A percentile compares a stretch with the other conserved stretches of the same genome.
Conservation (phyloP, 2,329 filamentous ascomycete species). For the Cercospora sesami region DNA sequence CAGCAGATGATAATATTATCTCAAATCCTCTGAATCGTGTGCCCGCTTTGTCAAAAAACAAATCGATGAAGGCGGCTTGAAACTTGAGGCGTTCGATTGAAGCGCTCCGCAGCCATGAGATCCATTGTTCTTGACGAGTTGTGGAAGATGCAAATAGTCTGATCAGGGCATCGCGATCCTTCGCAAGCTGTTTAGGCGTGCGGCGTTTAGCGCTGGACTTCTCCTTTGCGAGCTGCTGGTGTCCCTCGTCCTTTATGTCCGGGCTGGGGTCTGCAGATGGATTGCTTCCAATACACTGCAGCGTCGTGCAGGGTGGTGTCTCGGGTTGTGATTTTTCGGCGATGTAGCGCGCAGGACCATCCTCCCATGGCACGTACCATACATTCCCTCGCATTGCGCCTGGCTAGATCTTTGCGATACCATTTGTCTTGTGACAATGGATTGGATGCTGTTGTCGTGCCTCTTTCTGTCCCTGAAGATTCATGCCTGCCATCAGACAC, state of each 20-base stretch:
- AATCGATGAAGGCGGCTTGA: neutral
- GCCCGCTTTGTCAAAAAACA: conserved; percentile 1
- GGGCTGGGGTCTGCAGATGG: neutral
- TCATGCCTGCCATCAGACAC: neutral
- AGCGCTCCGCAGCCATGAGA: neutral
- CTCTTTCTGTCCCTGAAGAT: neutral
- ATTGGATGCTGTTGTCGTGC: neutral
- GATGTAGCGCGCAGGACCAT: neutral
- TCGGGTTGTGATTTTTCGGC: neutral
- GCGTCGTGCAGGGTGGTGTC: neutral
- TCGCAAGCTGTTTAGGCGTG: neutral
- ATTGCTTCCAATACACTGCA: neutral
- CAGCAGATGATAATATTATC: neutral
- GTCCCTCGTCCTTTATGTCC: neutral
- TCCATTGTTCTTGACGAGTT: neutral
- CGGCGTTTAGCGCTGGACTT: neutral
- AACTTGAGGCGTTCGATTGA: neutral
- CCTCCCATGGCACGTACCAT: neutral
- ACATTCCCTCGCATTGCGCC: neutral
- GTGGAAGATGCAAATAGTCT: too few species aligned
- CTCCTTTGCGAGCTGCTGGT: neutral
- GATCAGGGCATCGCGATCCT: conserved; percentile 7
- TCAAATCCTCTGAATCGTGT: neutral
- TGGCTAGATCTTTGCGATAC: neutral
- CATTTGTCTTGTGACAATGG: neutral